Evolutionary conservation across 1,139 yeast species (phyloP), one percentile per base, ranked within the genome.

Genomic region (Candida sp.): DNA sequence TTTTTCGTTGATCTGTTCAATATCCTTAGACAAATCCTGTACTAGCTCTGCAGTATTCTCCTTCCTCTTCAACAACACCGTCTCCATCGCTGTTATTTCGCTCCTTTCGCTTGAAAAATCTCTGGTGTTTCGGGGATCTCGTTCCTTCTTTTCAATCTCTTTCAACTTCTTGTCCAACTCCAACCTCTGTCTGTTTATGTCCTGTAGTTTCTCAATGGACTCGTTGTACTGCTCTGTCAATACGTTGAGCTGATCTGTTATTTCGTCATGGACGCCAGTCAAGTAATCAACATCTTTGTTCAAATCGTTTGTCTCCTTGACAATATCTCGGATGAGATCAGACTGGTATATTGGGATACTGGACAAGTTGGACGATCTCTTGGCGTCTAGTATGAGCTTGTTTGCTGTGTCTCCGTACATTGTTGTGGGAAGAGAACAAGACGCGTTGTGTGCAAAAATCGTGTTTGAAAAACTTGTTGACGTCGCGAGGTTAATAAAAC

Each of bases 341-440:
- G 85, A 83, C 57, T 88, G 92, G 66, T 86, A 92, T 7, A 83
- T 68, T 0, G 98, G 94, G 1, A 94, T 65, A 25, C 78, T 80
- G 7, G 87, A 86, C 41, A 94, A 73, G 43, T 83, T 81, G 53
- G 80, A 77, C 0, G 96, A 77, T 58, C 99, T 75, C 58, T 92
- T 88, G 11, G 98, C 96, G 56, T 94, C 98, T 40, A 86, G 76
- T 3, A 90, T 80, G 28, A 94, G 81, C 65, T 94, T 94, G 54
- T 85, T 83, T 1, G 96, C 97, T 3, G 82, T 64, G 60, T 93
- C 98, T 33, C 98, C 98, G 63, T 90, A 90, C 99, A 94, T 94
- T 28, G 35, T 42, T 7, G 6, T 5, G 11, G 38, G 22, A 7
- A 12, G 9, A 28, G 11, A 23, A 7, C n/a, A 12, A 41, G 44